These are phyloP conservation scores for Magnolia sinica DNA, from an alignment of 164 flowering plant species.

Conservation along the genomic window DNA sequence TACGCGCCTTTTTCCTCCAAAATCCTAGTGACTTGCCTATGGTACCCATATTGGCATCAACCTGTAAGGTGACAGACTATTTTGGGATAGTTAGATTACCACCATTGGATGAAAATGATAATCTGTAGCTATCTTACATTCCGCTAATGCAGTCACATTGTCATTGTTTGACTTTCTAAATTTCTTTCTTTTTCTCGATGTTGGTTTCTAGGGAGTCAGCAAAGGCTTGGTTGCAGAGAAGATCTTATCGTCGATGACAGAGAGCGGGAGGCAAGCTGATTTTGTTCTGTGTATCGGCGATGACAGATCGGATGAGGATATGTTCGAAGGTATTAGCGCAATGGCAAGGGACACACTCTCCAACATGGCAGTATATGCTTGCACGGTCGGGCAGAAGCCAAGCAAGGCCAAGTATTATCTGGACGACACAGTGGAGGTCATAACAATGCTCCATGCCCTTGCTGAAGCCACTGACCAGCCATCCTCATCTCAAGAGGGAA, in stretches of 20 bases:
- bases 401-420: slow-evolving; percentile 36
- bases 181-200: background rate
- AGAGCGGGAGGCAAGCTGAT: slow-evolving; percentile 34
- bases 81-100: background rate
- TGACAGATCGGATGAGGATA: slow-evolving; percentile 61
- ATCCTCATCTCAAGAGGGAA: slow-evolving; percentile 11
- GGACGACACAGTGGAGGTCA: slow-evolving; percentile 49
- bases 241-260: slow-evolving; percentile 39
- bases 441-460: slow-evolving; percentile 43
- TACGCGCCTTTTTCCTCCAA: too few species aligned
- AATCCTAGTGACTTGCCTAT: too few species aligned
- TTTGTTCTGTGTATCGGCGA: slow-evolving; percentile 54
- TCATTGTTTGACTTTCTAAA: background rate
- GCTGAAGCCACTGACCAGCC: slow-evolving; percentile 46
- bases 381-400: slow-evolving; percentile 61
- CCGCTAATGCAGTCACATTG: background rate
- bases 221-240: slow-evolving; percentile 47
- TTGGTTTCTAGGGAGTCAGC: slow-evolving; percentile 39
- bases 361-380: slow-evolving; percentile 42
- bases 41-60: background rate
- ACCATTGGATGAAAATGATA: background rate
- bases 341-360: slow-evolving; percentile 16
- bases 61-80: background rate
- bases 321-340: slow-evolving; percentile 47
- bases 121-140: background rate